These are phyloP conservation scores for Tolypocladium ophioglossoides DNA, from an alignment of 2,329 filamentous ascomycete genomes.

Conservation along the genomic window DNA sequence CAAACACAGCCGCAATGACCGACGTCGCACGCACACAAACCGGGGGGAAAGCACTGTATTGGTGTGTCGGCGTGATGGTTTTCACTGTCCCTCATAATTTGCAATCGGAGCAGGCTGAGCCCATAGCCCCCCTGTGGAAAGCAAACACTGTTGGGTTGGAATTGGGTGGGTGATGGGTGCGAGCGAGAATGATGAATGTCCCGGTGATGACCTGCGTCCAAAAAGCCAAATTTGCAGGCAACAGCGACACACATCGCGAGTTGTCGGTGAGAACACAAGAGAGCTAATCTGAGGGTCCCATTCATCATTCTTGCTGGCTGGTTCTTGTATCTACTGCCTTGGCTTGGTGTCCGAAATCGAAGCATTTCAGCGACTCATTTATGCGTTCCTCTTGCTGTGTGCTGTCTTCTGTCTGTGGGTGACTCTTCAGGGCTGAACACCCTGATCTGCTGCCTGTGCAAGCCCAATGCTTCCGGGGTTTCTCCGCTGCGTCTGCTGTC, in stretches of 20 bases:
- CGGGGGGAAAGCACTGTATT: not conserved
- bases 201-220: slow-evolving; percentile 43
- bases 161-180: not conserved
- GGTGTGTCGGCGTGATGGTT: not conserved
- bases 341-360: not conserved
- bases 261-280: slow-evolving; percentile 44
- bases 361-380: not conserved
- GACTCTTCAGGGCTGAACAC: too few relatives aligned
- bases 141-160: not conserved
- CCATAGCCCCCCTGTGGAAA: not conserved
- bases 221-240: slow-evolving; percentile 50
- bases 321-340: not conserved
- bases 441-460: too few relatives aligned
- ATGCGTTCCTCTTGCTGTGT: too few relatives aligned
- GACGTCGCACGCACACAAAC: not conserved
- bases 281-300: slow-evolving; percentile 45
- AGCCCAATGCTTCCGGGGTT: too few relatives aligned
- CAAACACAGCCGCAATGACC: not conserved
- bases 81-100: slow-evolving; percentile 30
- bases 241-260: slow-evolving; percentile 25
- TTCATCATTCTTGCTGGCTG: slow-evolving; percentile 4
- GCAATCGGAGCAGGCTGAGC: slow-evolving; percentile 39
- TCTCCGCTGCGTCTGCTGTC: too few relatives aligned
- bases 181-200: slow-evolving; percentile 5
- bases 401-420: not conserved